Percentiles rank a stretch among this genome's conserved stretches.
Conservation (phyloP, 2,329 filamentous ascomycete species). For the Bipolaris oryzae region DNA sequence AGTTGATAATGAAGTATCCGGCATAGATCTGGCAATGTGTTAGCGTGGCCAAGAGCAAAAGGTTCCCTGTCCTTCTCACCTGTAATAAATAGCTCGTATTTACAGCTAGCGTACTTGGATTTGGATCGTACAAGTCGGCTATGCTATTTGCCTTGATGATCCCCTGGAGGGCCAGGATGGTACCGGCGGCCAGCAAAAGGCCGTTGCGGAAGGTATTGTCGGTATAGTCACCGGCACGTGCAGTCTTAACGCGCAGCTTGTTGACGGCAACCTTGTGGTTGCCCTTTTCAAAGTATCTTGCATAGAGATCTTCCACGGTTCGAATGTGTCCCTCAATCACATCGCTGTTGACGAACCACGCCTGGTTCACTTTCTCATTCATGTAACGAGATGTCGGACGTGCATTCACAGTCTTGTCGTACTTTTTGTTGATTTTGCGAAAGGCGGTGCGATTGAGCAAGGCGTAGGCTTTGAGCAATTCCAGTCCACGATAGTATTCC, state of each 20-base stretch:
- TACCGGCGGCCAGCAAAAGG: constrained; percentile 50
- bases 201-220: constrained; percentile 66
- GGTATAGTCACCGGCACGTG: constrained; percentile 65
- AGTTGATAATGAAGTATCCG: constrained; percentile 84
- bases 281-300: constrained; percentile 90
- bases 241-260: constrained; percentile 77
- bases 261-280: constrained; percentile 90
- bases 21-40: constrained; percentile 73
- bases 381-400: constrained; percentile 81
- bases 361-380: constrained; percentile 86
- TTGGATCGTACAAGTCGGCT: constrained; percentile 25
- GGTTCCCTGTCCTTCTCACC: constrained; percentile 59
- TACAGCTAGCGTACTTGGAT: constrained; percentile 21
- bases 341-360: constrained; percentile 91
- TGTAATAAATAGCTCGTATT: constrained; percentile 66
- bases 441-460: constrained; percentile 91
- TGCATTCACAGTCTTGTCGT: constrained; percentile 86
- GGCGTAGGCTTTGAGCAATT: constrained; percentile 89
- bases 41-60: constrained; percentile 51
- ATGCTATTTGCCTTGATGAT: constrained; percentile 48
- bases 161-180: constrained; percentile 53
- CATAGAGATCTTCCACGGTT: constrained; percentile 87
- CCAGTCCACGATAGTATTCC: constrained; percentile 90
- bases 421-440: constrained; percentile 98
- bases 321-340: constrained; percentile 80